These are phyloP conservation scores for Sphaerosporella brunnea DNA, from an alignment of 495 filamentous ascomycete genomes.

Conservation along the genomic window DNA sequence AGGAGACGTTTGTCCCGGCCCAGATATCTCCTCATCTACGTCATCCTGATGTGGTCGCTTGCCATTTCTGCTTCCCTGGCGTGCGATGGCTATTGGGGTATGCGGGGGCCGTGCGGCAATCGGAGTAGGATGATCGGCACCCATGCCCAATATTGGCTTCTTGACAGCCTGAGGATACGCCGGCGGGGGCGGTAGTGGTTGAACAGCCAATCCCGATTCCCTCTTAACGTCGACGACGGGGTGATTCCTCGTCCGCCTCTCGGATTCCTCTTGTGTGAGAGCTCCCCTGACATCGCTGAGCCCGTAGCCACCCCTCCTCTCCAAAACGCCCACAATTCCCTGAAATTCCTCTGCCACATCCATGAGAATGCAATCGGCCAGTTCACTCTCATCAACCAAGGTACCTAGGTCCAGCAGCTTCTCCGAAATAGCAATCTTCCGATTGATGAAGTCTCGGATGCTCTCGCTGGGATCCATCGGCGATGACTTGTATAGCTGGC, in stretches of 20 bases:
- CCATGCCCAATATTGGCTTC: background rate
- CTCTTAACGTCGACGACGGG: background rate
- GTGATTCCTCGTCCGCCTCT: background rate
- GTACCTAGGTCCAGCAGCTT: constrained; percentile 1
- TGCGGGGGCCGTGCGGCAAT: background rate
- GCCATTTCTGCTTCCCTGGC: background rate
- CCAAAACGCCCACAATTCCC: background rate
- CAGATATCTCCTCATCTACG: background rate
- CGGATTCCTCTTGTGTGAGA: background rate
- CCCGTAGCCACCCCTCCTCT: background rate
- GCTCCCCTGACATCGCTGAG: constrained; percentile 1
- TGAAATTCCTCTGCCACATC: constrained; percentile 1
- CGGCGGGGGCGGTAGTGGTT: background rate
- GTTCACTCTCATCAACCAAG: constrained; percentile 1
- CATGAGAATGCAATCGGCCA: constrained; percentile 5
- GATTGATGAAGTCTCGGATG: constrained; percentile 1
- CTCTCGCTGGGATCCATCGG: background rate
- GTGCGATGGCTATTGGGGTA: background rate
- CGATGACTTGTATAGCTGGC: constrained; percentile 1
- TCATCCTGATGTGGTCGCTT: constrained; percentile 2
- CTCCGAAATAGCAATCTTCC: background rate
- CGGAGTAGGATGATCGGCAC: background rate
- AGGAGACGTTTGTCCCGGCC: background rate
- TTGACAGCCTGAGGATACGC: background rate
- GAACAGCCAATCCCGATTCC: background rate